These are phyloP conservation scores for Colletotrichum sojae DNA, from an alignment of 2,329 filamentous ascomycete species.

Conservation along the genomic window DNA sequence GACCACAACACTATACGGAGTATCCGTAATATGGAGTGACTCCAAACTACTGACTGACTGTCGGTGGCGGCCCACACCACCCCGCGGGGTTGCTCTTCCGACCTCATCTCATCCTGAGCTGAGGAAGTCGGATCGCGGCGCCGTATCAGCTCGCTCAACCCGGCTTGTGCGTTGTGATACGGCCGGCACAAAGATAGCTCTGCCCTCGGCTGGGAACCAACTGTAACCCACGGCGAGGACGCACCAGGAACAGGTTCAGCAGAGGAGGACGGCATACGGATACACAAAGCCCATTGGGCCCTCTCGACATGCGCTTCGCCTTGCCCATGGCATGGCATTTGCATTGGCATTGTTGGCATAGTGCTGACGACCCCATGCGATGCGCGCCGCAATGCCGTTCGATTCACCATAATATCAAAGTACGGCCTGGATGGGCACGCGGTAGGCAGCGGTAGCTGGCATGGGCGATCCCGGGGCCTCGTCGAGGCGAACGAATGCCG, in stretches of 20 bases:
- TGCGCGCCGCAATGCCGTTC: not conserved
- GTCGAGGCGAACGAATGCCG: conserved; percentile 16
- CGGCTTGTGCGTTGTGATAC: conserved; percentile 29
- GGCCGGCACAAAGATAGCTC: conserved; percentile 26
- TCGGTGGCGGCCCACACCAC: conserved; percentile 1
- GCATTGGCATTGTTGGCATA: not conserved
- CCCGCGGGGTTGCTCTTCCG: conserved; percentile 17
- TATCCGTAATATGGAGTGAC: too few relatives aligned
- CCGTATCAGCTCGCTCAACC: conserved; percentile 25
- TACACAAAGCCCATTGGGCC: conserved; percentile 30
- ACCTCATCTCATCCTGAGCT: conserved; percentile 34
- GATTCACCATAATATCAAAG: too few relatives aligned
- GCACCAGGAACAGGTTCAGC: conserved; percentile 16
- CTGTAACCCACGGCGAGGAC: conserved; percentile 21
- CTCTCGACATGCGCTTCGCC: conserved; percentile 31
- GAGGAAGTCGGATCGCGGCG: conserved; percentile 31
- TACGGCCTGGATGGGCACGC: conserved; percentile 11
- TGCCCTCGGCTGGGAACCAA: conserved; percentile 23
- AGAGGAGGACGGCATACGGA: conserved; percentile 6
- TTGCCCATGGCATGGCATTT: conserved; percentile 10
- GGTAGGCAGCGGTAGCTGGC: conserved; percentile 14
- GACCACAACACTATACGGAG: too few relatives aligned
- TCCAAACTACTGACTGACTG: too few relatives aligned
- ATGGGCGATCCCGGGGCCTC: conserved; percentile 25
- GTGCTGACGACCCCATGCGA: too few relatives aligned